Percentiles rank a stretch among this genome's conserved stretches.
These are phyloP conservation scores for Gloeopeniophorella convolvens DNA, from an alignment of 768 basidiomycete species.

Conservation along the genomic window DNA sequence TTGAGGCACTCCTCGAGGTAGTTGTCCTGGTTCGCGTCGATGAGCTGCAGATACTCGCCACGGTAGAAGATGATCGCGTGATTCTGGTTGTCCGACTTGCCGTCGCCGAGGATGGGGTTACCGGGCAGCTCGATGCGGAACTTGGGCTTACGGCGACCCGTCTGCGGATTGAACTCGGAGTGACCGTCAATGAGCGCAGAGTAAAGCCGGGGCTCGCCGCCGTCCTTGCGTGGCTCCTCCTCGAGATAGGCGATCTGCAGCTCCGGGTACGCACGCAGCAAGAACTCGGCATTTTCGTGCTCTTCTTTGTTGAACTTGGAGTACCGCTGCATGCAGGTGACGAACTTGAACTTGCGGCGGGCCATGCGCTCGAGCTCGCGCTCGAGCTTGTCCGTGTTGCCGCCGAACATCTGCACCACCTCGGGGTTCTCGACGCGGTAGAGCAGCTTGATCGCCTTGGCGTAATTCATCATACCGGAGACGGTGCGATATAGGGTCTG, in stretches of 20 bases:
- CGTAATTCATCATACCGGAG: constrained; percentile 99
- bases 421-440: constrained; percentile 99
- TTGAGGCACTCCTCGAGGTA: constrained; percentile 99
- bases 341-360: constrained; percentile 96
- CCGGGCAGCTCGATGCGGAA: constrained; percentile 98
- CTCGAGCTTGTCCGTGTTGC: constrained; percentile 95
- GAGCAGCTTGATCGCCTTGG: constrained; percentile 98
- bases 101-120: constrained; percentile 98
- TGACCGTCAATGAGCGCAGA: constrained; percentile 97
- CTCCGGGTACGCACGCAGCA: constrained; percentile 96
- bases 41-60: constrained; percentile 97
- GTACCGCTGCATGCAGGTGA: constrained; percentile 99
- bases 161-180: constrained; percentile 89
- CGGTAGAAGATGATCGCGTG: constrained; percentile 99
- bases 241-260: constrained; percentile 98
- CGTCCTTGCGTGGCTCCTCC: constrained; percentile 93
- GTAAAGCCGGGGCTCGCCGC: constrained; percentile 92
- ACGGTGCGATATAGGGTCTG: constrained; percentile 98
- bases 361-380: constrained; percentile 97
- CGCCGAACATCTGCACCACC: constrained; percentile 94
- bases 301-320: constrained; percentile 99
- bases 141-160: constrained; percentile 85
- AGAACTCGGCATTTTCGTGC: constrained; percentile 96
- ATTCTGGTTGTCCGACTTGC: constrained; percentile 99
- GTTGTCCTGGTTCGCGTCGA: constrained; percentile 99